These are phyloP conservation scores for Arctium lappa DNA, from an alignment of 129 eudicot species.

Conservation along the genomic window DNA sequence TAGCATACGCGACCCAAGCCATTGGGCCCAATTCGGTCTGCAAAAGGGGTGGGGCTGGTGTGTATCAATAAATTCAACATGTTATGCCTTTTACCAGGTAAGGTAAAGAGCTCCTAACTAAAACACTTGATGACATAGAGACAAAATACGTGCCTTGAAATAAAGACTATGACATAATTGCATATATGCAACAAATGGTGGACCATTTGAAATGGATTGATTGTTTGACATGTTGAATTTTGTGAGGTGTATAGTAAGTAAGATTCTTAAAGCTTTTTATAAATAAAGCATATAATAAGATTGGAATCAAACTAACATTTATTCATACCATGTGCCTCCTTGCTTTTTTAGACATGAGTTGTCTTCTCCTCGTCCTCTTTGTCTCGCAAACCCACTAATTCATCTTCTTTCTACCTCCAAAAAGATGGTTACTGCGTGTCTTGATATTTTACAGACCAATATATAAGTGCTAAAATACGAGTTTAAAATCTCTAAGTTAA, in stretches of 20 bases:
- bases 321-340: slow-evolving; percentile 32
- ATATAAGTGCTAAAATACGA: no score
- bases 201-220: slow-evolving; percentile 14
- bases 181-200: slow-evolving; percentile 17
- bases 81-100: no score
- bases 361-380: slow-evolving; percentile 21
- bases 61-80: no score
- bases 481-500: no score
- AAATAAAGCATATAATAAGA: slow-evolving; percentile 18
- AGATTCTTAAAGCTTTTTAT: slow-evolving; percentile 3
- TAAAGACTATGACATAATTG: background rate
- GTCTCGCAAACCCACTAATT: slow-evolving; percentile 1
- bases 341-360: slow-evolving; percentile 10
- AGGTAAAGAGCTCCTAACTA: background rate
- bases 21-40: no score
- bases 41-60: no score
- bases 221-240: slow-evolving; percentile 6
- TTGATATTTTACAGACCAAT: no score
- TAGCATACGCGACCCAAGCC: no score
- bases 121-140: slow-evolving; percentile 5
- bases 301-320: slow-evolving; percentile 19
- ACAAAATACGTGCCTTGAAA: slow-evolving; percentile 16
- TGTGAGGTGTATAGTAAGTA: slow-evolving; percentile 7
- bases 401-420: background rate
- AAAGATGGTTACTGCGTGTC: background rate